These are phyloP conservation scores for Ochetophila trinervis DNA, from an alignment of 306 rosid genomes.

Conservation along the genomic window DNA sequence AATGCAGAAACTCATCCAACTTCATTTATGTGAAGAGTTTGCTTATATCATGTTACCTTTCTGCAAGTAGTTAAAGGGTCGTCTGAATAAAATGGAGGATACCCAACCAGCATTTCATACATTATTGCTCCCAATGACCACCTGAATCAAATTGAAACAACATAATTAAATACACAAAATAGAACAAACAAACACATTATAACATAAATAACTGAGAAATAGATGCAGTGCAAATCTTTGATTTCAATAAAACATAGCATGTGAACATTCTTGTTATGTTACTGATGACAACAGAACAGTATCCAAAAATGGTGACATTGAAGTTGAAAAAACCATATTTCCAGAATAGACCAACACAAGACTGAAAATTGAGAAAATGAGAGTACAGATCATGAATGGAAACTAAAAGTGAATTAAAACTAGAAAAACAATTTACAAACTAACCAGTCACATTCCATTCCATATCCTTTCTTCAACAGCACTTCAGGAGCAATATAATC, in stretches of 20 bases:
- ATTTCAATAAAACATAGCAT: not conserved
- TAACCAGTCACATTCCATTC: conserved; percentile 99
- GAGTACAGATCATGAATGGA: conserved; percentile 2
- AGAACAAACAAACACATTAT: conserved; percentile 8
- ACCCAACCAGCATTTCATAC: conserved; percentile 99
- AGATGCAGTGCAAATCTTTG: too few relatives aligned
- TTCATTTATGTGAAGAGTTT: conserved; percentile 2
- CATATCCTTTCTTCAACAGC: conserved; percentile 91
- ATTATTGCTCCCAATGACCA: conserved; percentile 98
- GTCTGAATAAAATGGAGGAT: conserved; percentile 95
- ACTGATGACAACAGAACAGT: not conserved
- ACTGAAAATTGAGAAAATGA: not conserved
- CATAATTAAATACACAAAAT: conserved; percentile 19
- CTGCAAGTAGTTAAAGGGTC: conserved; percentile 92
- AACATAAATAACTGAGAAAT: not conserved
- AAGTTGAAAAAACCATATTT: too few relatives aligned
- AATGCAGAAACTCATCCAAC: conserved; percentile 16
- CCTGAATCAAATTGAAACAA: conserved; percentile 47
- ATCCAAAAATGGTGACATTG: not conserved
- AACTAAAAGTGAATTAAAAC: conserved; percentile 17
- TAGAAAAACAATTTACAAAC: conserved; percentile 37
- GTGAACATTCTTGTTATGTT: not conserved
- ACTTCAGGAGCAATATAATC: conserved; percentile 99
- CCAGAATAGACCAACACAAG: not conserved
- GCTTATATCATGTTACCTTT: conserved; percentile 58